Evolutionary conservation across 768 basidiomycete species (phyloP), one percentile per base, ranked within the genome.

Genomic region (Erythrobasidium yunnanense): DNA sequence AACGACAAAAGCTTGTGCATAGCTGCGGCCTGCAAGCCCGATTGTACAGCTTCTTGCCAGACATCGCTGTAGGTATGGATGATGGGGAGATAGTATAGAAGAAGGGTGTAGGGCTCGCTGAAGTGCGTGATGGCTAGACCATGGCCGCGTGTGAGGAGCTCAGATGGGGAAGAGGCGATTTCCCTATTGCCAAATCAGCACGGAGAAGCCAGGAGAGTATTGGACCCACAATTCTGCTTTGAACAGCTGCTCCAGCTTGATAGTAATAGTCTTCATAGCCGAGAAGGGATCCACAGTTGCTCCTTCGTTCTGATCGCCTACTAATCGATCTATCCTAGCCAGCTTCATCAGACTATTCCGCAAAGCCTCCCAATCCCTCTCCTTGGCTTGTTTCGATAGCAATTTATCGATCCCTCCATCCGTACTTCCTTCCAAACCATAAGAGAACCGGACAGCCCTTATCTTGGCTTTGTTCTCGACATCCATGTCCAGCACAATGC

Each of bases 151-250:
- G 46, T 63, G 23, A 63, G 49, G 3, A 63, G 60, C 8, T 47
- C n/a, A n/a, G 45, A 5, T 23, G 46, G 45, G 20, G 60, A 63
- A 33, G 45, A 30, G 8, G 46, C 60, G 20, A 63, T 49, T 25
- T 63, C 60, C 2, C 60, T 63, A 25, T 32, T 20, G 5, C 27
- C 2, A 45, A 62, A 62, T 4, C n/a, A n/a, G n/a, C n/a, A n/a
- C n/a, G n/a, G n/a, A n/a, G n/a, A n/a, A n/a, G n/a, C n/a, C n/a
- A n/a, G n/a, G n/a, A n/a, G n/a, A n/a, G n/a, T n/a, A n/a, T n/a
- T n/a, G n/a, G n/a, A 63, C 60, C 33, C 22, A 63, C 60, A 63
- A 49, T 35, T 63, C 60, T 3, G 23, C 42, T 32, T 63, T 51
- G 60, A 63, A 63, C 3, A 63, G 13, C 33, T 63, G 32, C 33